phyloP scores from a whole-genome alignment of 2,329 filamentous ascomycete genomes.

The Pseudogymnoascus sp. region DNA sequence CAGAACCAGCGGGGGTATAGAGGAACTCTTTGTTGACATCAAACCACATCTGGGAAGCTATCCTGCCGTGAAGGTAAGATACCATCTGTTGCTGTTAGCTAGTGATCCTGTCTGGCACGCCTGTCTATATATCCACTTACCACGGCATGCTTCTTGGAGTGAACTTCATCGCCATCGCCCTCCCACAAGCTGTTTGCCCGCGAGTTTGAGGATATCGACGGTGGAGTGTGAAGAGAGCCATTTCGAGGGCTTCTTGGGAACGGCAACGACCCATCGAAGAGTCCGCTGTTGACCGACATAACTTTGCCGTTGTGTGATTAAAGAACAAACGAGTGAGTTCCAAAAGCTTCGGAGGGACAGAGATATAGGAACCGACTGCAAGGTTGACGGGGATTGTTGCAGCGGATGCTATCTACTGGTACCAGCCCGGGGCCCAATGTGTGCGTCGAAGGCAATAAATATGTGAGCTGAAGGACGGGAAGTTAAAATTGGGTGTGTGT shows the following conservation, averaged over 20 bases:
- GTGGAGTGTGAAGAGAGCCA: conserved; percentile 8
- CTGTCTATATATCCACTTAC: conserved; percentile 14
- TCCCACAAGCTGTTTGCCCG: conserved; percentile 17
- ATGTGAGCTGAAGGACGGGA: not conserved
- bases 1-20: not conserved
- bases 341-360: conserved; percentile 4
- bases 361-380: not conserved
- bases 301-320: not conserved
- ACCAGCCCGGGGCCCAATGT: not conserved
- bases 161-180: conserved; percentile 24
- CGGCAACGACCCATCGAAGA: not conserved
- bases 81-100: conserved; percentile 22
- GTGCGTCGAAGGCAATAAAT: not conserved
- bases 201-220: conserved; percentile 12
- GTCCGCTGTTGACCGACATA: not conserved
- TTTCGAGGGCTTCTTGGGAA: not conserved
- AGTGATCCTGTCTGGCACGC: not conserved
- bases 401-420: not conserved
- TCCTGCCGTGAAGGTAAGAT: conserved; percentile 28
- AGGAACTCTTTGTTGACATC: conserved; percentile 16
- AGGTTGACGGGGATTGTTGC: not conserved
- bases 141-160: conserved; percentile 26
- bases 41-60: conserved; percentile 27
- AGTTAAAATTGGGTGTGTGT: not conserved
- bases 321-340: not conserved